These are phyloP conservation scores for Solanum lignicaule DNA, from an alignment of 257 asterid genomes.

Conservation along the genomic window DNA sequence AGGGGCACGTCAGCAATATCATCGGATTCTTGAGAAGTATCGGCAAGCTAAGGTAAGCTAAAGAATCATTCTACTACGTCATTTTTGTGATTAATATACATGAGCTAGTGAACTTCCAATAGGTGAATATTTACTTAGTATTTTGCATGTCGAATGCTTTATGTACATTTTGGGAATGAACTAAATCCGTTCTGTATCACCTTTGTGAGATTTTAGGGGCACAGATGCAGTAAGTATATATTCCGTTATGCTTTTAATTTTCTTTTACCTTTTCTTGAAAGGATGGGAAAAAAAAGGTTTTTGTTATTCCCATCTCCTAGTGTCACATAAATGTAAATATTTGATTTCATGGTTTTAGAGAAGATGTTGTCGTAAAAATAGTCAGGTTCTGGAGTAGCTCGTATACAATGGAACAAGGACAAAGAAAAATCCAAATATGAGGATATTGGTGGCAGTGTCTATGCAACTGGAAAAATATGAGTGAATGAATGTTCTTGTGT, in stretches of 20 bases:
- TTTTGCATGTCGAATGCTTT: background rate
- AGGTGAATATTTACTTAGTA: background rate
- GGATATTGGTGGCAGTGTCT: background rate
- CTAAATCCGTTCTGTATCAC: background rate
- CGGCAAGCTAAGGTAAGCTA: slow-evolving; percentile 77
- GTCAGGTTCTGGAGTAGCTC: background rate
- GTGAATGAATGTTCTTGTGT: background rate
- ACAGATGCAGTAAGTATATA: background rate
- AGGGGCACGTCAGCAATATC: slow-evolving; percentile 82
- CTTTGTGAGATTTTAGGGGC: background rate
- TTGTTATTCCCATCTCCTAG: background rate
- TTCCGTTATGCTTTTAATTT: background rate
- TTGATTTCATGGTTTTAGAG: background rate
- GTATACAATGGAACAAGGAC: background rate
- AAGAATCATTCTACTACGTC: background rate
- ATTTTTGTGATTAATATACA: background rate
- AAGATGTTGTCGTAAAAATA: background rate
- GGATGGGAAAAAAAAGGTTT: background rate
- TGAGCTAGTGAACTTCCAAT: background rate
- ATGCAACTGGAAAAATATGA: background rate
- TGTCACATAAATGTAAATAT: background rate
- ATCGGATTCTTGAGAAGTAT: slow-evolving; percentile 64
- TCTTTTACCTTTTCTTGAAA: background rate
- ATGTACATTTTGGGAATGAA: background rate
- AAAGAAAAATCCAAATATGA: background rate